phyloP scores from a whole-genome alignment of 108 stramenopile genomes.

The Fragilariopsis cylindrus region DNA sequence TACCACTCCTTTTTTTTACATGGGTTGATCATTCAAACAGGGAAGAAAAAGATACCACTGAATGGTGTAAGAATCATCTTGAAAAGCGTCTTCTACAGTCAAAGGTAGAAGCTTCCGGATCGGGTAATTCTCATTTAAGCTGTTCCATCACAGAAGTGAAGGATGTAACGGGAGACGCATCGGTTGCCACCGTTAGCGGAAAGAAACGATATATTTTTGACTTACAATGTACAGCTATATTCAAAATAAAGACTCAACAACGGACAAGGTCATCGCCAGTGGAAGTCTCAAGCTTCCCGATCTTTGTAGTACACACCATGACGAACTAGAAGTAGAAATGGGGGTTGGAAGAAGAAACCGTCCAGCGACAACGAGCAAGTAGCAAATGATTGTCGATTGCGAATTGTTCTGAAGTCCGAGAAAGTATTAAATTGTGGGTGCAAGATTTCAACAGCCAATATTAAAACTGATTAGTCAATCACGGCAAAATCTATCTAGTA shows the following conservation, averaged over 20 bases:
- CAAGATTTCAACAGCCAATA: constrained; percentile 71
- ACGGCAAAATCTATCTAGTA: not conserved
- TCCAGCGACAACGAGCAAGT: constrained; percentile 11
- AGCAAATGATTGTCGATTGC: constrained; percentile 39
- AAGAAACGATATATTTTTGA: constrained; percentile 96
- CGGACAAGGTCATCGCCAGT: constrained; percentile 56
- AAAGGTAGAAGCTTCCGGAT: constrained; percentile 28
- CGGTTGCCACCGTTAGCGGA: constrained; percentile 87
- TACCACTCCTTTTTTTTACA: not conserved
- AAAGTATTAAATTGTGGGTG: constrained; percentile 67
- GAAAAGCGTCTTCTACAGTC: constrained; percentile 47
- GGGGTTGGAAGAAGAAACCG: constrained; percentile 66
- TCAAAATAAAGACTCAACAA: constrained; percentile 58
- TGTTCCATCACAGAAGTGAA: constrained; percentile 54
- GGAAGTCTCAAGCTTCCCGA: constrained; percentile 74
- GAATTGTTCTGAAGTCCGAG: constrained; percentile 57
- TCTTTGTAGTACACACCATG: constrained; percentile 70
- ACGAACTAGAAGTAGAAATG: constrained; percentile 70
- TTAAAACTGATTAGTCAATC: constrained; percentile 23
- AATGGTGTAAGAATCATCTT: constrained; percentile 71
- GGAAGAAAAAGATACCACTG: constrained; percentile 90
- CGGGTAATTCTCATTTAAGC: constrained; percentile 24
- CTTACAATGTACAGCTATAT: constrained; percentile 66
- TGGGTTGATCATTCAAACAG: constrained; percentile 2
- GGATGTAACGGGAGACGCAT: constrained; percentile 90